These are phyloP conservation scores for Syzygium syzygioides DNA, from an alignment of 441 rosid genomes.

Conservation along the genomic window DNA sequence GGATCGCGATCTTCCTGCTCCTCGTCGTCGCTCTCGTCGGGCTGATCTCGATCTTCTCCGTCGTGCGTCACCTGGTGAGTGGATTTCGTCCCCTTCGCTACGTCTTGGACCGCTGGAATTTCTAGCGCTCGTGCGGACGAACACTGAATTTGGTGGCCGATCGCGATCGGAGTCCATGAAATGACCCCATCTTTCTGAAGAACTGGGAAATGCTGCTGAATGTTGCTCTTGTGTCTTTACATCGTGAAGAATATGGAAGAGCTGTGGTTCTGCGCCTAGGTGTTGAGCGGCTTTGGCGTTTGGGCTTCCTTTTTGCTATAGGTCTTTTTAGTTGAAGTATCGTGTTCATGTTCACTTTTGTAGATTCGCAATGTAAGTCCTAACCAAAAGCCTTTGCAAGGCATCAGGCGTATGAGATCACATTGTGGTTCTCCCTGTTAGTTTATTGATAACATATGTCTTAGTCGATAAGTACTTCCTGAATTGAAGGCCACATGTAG, in stretches of 20 bases:
- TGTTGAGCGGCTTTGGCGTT: not conserved
- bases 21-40: slow-evolving; percentile 39
- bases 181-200: not conserved
- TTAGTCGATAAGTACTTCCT: not conserved
- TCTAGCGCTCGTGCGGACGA: not conserved
- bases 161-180: not conserved
- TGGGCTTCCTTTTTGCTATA: not conserved
- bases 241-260: not conserved
- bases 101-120: not conserved
- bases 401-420: not conserved
- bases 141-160: not conserved
- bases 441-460: not conserved
- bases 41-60: slow-evolving; percentile 60
- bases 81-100: not conserved
- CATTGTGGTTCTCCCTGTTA: not conserved
- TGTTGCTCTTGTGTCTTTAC: not conserved
- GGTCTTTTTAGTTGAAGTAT: not conserved
- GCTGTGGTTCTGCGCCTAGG: not conserved
- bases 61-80: slow-evolving; percentile 67
- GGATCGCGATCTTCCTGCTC: slow-evolving; percentile 52
- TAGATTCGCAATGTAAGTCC: not conserved
- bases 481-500: not conserved
- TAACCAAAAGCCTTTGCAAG: not conserved
- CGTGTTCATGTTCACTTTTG: not conserved
- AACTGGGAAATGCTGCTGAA: not conserved